These are phyloP conservation scores for Glycine tomentella DNA, from an alignment of 306 rosid genomes.

Conservation along the genomic window DNA sequence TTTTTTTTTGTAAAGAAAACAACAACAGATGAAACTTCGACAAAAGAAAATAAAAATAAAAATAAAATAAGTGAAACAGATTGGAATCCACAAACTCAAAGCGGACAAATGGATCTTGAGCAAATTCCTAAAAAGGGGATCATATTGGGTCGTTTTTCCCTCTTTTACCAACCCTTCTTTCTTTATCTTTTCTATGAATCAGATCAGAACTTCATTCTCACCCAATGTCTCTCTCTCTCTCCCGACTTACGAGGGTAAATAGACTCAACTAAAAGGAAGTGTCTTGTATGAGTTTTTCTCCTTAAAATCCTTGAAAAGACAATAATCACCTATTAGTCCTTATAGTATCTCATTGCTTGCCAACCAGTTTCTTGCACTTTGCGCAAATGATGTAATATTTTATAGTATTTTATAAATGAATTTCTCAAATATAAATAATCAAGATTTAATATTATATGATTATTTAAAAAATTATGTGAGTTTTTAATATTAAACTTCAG, in stretches of 20 bases:
- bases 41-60: not conserved
- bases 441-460: too few relatives aligned
- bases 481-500: too few relatives aligned
- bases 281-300: conserved; percentile 20
- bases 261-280: conserved; percentile 41
- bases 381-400: conserved; percentile 52
- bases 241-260: conserved; percentile 31
- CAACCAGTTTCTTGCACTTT: too few relatives aligned
- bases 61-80: conserved; percentile 14
- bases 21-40: conserved; percentile 46
- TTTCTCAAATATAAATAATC: conserved; percentile 2
- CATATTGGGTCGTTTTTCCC: conserved; percentile 44
- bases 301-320: conserved; percentile 46
- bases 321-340: conserved; percentile 42
- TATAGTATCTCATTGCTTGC: too few relatives aligned
- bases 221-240: conserved; percentile 44
- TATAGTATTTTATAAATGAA: conserved; percentile 14
- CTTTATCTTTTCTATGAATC: conserved; percentile 51
- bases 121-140: conserved; percentile 72
- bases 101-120: conserved; percentile 75
- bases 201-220: conserved; percentile 55
- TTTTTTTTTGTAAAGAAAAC: conserved; percentile 38
- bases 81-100: conserved; percentile 77
- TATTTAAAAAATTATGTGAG: too few relatives aligned
- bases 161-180: conserved; percentile 48